Evolutionary conservation across 441 rosid species (phyloP).

Genomic region (Pelargonium australe): DNA sequence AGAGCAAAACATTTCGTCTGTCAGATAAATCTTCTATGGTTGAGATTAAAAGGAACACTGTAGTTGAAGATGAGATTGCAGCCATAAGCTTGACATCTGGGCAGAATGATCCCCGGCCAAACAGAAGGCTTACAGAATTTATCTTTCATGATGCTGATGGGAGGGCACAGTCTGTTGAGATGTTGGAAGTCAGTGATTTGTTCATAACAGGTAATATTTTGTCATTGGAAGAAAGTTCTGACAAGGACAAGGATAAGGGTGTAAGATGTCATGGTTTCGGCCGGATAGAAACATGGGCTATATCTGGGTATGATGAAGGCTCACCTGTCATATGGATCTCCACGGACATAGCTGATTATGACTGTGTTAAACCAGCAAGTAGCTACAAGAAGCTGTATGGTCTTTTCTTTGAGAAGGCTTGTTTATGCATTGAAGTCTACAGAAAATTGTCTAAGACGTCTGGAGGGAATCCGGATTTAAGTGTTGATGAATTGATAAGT

Average conservation of each 20-base stretch:
- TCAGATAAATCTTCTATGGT: slow-evolving; percentile 20
- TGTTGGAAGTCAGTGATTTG: slow-evolving; percentile 60
- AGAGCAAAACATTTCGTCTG: slow-evolving; percentile 20
- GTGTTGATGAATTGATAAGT: slow-evolving; percentile 70
- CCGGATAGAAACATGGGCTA: slow-evolving; percentile 57
- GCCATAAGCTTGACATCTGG: slow-evolving; percentile 30
- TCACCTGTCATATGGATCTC: slow-evolving; percentile 66
- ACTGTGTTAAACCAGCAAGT: slow-evolving; percentile 57
- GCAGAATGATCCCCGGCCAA: slow-evolving; percentile 38
- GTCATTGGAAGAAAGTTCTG: slow-evolving; percentile 41
- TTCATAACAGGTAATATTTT: slow-evolving; percentile 57
- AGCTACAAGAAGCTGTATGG: slow-evolving; percentile 46
- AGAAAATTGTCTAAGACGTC: slow-evolving; percentile 49
- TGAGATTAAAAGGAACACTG: slow-evolving; percentile 17
- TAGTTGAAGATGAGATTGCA: slow-evolving; percentile 23
- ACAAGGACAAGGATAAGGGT: slow-evolving; percentile 38
- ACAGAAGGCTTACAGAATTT: slow-evolving; percentile 62
- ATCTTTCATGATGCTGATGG: slow-evolving; percentile 48
- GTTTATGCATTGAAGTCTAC: slow-evolving; percentile 58
- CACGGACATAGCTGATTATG: slow-evolving; percentile 64
- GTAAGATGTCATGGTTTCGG: slow-evolving; percentile 58
- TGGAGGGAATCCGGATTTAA: slow-evolving; percentile 59
- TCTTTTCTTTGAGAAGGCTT: slow-evolving; percentile 59
- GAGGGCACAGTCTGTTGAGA: slow-evolving; percentile 44
- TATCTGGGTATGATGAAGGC: slow-evolving; percentile 84